These are phyloP conservation scores for Stenogyne calaminthoides DNA, from an alignment of 305 asterid genomes.

Conservation along the genomic window DNA sequence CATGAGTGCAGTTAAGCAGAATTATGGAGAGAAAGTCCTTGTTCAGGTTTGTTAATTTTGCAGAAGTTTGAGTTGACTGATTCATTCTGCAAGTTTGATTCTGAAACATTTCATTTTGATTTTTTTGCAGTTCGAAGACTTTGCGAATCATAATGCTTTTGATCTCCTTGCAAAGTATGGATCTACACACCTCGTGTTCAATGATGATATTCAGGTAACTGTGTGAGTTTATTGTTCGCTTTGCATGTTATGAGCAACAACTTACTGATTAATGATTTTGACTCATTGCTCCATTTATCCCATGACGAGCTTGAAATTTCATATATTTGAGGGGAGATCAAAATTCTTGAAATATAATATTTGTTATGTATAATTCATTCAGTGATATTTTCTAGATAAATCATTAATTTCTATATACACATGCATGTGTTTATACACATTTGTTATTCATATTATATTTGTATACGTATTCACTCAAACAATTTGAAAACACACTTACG, in stretches of 20 bases:
- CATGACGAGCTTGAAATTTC: not conserved
- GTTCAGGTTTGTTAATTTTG: slow-evolving; percentile 62
- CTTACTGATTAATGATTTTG: too few relatives aligned
- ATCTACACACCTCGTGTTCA: slow-evolving; percentile 87
- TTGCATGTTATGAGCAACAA: not conserved
- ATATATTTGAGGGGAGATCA: not conserved
- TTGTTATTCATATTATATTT: not conserved
- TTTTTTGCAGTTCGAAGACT: slow-evolving; percentile 87
- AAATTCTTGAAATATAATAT: not conserved
- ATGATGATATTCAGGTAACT: slow-evolving; percentile 92
- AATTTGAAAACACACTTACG: not conserved
- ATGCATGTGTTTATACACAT: not conserved
- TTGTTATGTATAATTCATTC: not conserved
- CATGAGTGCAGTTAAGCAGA: slow-evolving; percentile 91
- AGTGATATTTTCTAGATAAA: not conserved
- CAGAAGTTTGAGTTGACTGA: not conserved
- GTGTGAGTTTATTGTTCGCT: not conserved
- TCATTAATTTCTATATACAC: not conserved
- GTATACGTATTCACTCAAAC: not conserved
- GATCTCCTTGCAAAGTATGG: slow-evolving; percentile 91
- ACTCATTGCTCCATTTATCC: not conserved
- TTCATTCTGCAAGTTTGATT: slow-evolving; percentile 9
- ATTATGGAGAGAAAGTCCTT: slow-evolving; percentile 94
- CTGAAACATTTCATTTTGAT: slow-evolving; percentile 14
- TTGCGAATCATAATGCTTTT: slow-evolving; percentile 96